phyloP scores from a whole-genome alignment of 1,284 basidiomycete genomes.

The Moniliophthora roreri region DNA sequence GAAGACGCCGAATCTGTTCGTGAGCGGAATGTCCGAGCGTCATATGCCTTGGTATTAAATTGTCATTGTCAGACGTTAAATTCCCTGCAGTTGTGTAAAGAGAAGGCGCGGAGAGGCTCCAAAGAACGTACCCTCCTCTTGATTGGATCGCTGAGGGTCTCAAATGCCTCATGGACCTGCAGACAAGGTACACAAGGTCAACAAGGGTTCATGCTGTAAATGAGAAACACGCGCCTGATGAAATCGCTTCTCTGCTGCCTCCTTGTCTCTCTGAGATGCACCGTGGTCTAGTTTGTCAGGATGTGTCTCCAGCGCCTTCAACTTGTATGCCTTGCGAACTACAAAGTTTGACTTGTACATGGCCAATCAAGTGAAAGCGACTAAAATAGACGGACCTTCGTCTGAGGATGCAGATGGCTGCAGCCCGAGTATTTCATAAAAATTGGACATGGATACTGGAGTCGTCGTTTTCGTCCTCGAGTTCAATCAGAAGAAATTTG shows the following conservation, averaged over 20 bases:
- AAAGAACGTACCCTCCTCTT: constrained; percentile 55
- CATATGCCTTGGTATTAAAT: constrained; percentile 49
- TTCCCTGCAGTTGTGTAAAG: background rate
- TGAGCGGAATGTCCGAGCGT: constrained; percentile 31
- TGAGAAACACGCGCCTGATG: constrained; percentile 30
- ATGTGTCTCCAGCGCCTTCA: constrained; percentile 61
- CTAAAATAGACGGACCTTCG: constrained; percentile 14
- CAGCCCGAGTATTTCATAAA: constrained; percentile 9
- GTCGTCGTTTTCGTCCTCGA: no score
- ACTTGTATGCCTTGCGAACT: constrained; percentile 67
- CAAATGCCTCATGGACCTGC: constrained; percentile 58
- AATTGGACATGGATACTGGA: no score
- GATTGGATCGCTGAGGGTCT: constrained; percentile 50
- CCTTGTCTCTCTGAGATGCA: constrained; percentile 45
- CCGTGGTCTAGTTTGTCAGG: constrained; percentile 60
- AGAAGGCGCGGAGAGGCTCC: background rate
- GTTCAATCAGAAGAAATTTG: no score
- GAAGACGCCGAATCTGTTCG: constrained; percentile 1
- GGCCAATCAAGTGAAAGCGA: constrained; percentile 13
- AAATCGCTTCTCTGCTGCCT: constrained; percentile 52
- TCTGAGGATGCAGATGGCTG: constrained; percentile 14
- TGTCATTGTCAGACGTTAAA: background rate
- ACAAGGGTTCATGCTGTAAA: background rate
- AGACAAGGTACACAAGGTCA: constrained; percentile 5
- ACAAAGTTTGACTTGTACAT: background rate